Evolutionary conservation across 768 basidiomycete species (phyloP), one percentile per base, ranked within the genome.

Genomic region (Tricholomella constricta): DNA sequence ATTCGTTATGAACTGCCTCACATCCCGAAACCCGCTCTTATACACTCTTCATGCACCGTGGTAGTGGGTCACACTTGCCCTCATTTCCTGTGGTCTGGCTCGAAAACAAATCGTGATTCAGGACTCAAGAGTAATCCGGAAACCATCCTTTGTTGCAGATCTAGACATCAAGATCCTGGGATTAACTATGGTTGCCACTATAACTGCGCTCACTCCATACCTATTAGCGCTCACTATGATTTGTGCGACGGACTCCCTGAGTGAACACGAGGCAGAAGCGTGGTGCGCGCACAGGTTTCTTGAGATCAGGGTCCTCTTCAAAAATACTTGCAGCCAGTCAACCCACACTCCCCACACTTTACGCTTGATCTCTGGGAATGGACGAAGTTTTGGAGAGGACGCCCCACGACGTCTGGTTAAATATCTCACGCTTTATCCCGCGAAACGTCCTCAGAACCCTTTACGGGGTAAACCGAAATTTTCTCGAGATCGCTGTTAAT

Each of bases 401-500:
- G 5, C 64, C 64, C 19, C 56, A 59, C 42, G 63, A 65, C 17
- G 47, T 69, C 31, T 65, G 64, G 67, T 41, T 42, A 19, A 22
- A 55, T 31, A 56, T 67, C 25, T 51, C 59, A 14, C 45, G 49
- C 23, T 67, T 54, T 46, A 45, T 69, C 7, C 59, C 65, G 15
- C 41, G 51, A 6, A 32, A 57, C 19, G 52, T 55, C 31, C 43
- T 65, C 19, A 26, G 38, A 40, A 57, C 45, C 7, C 41, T 68
- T 6, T 60, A 55, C 37, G 54, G 45, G 3, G 64, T 68, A 2
- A 69, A 62, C 51, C 55, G 57, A 40, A 52, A 56, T 26, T 53
- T 69, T 19, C 51, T 56, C 23, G 11, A 47, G 41, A 54, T 63
- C n/a, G 63, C 62, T 27, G 58, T 56, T 11, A 52, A 55, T 29